These are phyloP conservation scores for Annulohypoxylon moriforme DNA, from an alignment of 495 filamentous ascomycete genomes.

Conservation along the genomic window DNA sequence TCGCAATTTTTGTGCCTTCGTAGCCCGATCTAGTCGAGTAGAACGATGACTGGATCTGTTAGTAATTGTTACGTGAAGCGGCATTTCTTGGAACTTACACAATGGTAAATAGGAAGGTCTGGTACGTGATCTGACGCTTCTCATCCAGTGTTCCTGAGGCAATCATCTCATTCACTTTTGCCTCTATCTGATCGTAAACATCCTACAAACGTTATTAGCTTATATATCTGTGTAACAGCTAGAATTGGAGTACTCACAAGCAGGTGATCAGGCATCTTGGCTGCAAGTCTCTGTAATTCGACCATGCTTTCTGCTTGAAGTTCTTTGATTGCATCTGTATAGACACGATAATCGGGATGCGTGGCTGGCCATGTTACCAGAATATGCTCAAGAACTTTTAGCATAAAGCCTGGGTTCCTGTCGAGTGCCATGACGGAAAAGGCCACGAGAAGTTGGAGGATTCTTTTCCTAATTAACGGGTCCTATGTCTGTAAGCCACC, in stretches of 20 bases:
- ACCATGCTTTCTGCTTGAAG: slow-evolving; percentile 83
- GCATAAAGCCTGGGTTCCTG: slow-evolving; percentile 79
- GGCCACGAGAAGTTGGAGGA: slow-evolving; percentile 84
- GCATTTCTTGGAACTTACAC: slow-evolving; percentile 65
- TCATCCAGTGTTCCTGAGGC: slow-evolving; percentile 78
- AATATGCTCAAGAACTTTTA: slow-evolving; percentile 89
- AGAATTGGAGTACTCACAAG: slow-evolving; percentile 60
- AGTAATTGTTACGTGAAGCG: slow-evolving; percentile 9
- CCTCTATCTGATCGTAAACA: slow-evolving; percentile 87
- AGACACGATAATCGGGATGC: slow-evolving; percentile 72
- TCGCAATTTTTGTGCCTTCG: slow-evolving; percentile 72
- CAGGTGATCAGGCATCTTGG: slow-evolving; percentile 90
- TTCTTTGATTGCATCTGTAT: slow-evolving; percentile 91
- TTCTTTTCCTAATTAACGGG: slow-evolving; percentile 83
- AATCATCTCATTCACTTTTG: slow-evolving; percentile 84
- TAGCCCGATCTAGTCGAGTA: slow-evolving; percentile 72
- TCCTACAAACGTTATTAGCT: slow-evolving; percentile 56
- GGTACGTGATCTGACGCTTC: slow-evolving; percentile 71
- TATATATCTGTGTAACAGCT: neutral
- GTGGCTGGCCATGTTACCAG: slow-evolving; percentile 81
- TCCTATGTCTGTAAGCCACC: slow-evolving; percentile 64
- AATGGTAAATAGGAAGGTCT: slow-evolving; percentile 90
- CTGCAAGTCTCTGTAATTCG: slow-evolving; percentile 88
- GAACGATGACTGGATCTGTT: slow-evolving; percentile 73
- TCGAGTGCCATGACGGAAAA: slow-evolving; percentile 87